Evolutionary conservation across 176 grass and related monocot genomes (phyloP).

Genomic region (Chrysopogon serrulatus): DNA sequence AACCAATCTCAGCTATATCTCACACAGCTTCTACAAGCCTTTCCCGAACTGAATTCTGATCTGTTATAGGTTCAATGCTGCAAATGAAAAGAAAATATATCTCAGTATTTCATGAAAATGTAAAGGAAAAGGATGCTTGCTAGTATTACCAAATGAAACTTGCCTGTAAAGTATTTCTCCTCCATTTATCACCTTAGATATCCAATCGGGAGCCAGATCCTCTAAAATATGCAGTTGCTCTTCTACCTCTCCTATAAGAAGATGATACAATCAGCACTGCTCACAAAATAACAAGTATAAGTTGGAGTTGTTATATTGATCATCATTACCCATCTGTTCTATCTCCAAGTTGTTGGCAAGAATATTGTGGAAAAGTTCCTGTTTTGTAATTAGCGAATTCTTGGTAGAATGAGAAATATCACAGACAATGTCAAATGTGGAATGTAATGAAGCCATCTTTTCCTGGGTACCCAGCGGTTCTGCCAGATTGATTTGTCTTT

Average conservation of each 20-base stretch:
- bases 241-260: constrained; percentile 78
- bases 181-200: constrained; percentile 48
- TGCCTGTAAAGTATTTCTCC: constrained; percentile 87
- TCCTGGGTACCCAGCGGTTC: constrained; percentile 1
- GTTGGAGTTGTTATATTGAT: constrained; percentile 18
- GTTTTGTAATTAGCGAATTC: constrained; percentile 70
- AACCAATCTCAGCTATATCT: not conserved
- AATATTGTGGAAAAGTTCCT: constrained; percentile 87
- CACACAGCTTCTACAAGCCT: constrained; percentile 45
- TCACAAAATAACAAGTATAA: not conserved
- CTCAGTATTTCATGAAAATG: not conserved
- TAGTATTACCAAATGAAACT: constrained; percentile 14
- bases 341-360: constrained; percentile 90
- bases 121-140: not conserved
- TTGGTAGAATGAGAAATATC: constrained; percentile 61
- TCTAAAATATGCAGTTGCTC: constrained; percentile 73
- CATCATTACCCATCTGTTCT: constrained; percentile 64
- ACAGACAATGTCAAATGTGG: constrained; percentile 73
- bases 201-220: constrained; percentile 71
- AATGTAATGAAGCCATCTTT: constrained; percentile 50
- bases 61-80: constrained; percentile 67
- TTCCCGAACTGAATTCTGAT: constrained; percentile 51
- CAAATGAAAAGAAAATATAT: constrained; percentile 4
- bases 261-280: not conserved
- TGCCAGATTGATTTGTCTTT: constrained; percentile 14